Evolutionary conservation across 164 flowering plant genomes (phyloP), one percentile per base, ranked within the genome.

Genomic region (Vitis rupestris): DNA sequence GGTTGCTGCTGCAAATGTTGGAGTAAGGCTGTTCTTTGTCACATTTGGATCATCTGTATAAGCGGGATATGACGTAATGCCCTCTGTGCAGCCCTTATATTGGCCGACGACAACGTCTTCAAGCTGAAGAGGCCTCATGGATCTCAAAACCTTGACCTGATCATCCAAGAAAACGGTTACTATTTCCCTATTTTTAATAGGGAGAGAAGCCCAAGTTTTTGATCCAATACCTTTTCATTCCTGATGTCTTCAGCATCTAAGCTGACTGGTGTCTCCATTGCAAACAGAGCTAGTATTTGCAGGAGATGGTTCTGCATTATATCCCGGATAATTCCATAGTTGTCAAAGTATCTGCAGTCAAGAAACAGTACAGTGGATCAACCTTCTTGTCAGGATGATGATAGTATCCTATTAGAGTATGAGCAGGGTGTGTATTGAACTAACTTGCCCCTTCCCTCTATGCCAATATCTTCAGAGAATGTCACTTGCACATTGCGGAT

Each of bases 1-100:
- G 7, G 90, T 86, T 55, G 91, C 88, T 2, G 91, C 91, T 50
- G 86, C 86, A 70, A 84, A 89, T 11, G 94, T 89, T 6, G 91
- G 85, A 44, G 90, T 87, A 10, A 84, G 74, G 68, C 87, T 84
- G 70, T 75, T 69, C 23, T 82, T 83, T 9, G 87, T 83, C 64
- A 85, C 84, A 2, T 85, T 78, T 48, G 84, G 84, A 27, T 85
- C 89, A 70, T 85, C 89, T 17, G 84, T 85, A 64, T 87, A 87
- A 44, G 79, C 83, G 9, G 83, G 85, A 78, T 82, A 77, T 19
- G 71, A 65, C 63, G 72, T 75, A 2, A 74, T 80, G 8, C 85
- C 88, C 66, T 72, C 78, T 31, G 64, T 78, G 50, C 80, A 81
- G 58, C 89, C 82, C 79, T 82, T 84, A 57, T 86, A 87, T 65